phyloP scores from a whole-genome alignment of 2,329 filamentous ascomycete genomes.

The Neopestalotiopsis rosae region DNA sequence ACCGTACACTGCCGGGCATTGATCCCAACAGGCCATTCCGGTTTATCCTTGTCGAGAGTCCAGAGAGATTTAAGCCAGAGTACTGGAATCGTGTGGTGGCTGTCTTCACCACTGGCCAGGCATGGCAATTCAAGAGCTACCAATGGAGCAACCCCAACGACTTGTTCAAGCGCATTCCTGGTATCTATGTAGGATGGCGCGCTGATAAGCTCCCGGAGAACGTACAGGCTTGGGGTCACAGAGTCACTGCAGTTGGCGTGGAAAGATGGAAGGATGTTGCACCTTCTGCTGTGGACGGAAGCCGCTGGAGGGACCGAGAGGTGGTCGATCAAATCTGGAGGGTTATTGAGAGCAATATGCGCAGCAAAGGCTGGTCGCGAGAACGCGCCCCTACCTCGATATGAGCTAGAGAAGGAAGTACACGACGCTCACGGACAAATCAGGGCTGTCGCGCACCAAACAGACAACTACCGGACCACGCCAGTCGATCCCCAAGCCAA shows the following conservation, averaged over 20 bases:
- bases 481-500: not conserved
- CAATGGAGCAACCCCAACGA: constrained; percentile 91
- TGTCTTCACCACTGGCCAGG: constrained; percentile 96
- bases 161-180: constrained; percentile 86
- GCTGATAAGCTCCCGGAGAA: constrained; percentile 80
- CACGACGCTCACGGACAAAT: not conserved
- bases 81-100: constrained; percentile 96
- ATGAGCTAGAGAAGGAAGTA: constrained; percentile 25
- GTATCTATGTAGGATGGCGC: constrained; percentile 90
- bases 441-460: not conserved
- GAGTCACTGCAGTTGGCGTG: constrained; percentile 79
- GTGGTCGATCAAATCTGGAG: constrained; percentile 94
- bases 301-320: constrained; percentile 85
- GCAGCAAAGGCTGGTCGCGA: constrained; percentile 79
- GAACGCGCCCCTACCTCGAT: constrained; percentile 68
- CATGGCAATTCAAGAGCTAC: constrained; percentile 99
- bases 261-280: constrained; percentile 76
- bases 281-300: constrained; percentile 51
- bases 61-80: constrained; percentile 95
- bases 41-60: constrained; percentile 94
- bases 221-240: constrained; percentile 84
- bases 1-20: constrained; percentile 74
- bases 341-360: constrained; percentile 86
- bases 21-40: constrained; percentile 76
- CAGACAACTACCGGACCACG: not conserved